Conservation (phyloP, 129 eudicot genomes). For the Flaveria trinervia region DNA sequence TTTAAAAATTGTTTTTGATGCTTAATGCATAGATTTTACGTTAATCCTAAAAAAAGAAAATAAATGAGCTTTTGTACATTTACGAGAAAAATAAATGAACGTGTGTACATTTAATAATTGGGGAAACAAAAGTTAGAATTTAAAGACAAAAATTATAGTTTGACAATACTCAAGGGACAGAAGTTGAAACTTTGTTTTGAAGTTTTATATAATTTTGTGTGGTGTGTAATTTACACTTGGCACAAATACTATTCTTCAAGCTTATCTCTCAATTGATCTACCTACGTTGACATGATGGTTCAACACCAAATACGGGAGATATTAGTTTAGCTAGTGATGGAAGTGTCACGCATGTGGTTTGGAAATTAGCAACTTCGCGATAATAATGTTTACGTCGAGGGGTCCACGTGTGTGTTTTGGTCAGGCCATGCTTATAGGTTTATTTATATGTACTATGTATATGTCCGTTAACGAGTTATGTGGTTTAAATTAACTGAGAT, state of each 20-base stretch:
- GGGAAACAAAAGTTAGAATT: background rate
- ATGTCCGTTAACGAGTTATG: too few relatives aligned
- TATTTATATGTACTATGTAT: too few relatives aligned
- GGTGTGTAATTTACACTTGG: slow-evolving; percentile 25
- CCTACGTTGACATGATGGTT: slow-evolving; percentile 16
- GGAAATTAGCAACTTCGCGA: too few relatives aligned
- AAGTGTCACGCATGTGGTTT: background rate
- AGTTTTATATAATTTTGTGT: background rate
- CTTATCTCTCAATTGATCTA: slow-evolving; percentile 18
- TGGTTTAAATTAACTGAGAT: too few relatives aligned
- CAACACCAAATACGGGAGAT: slow-evolving; percentile 14
- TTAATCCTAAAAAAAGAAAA: too few relatives aligned
- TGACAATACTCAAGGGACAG: slow-evolving; percentile 11
- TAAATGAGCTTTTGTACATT: background rate
- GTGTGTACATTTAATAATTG: too few relatives aligned
- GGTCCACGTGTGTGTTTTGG: too few relatives aligned
- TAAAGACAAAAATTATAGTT: background rate
- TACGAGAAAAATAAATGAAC: too few relatives aligned
- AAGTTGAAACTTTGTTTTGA: background rate
- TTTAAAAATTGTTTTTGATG: too few relatives aligned
- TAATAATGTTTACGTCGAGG: too few relatives aligned
- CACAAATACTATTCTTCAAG: slow-evolving; percentile 24
- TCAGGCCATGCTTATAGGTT: too few relatives aligned
- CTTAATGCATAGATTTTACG: background rate
- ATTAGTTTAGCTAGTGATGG: background rate